These are phyloP conservation scores for Pyricularia sp. DNA, from an alignment of 2,329 filamentous ascomycete species.

Conservation along the genomic window DNA sequence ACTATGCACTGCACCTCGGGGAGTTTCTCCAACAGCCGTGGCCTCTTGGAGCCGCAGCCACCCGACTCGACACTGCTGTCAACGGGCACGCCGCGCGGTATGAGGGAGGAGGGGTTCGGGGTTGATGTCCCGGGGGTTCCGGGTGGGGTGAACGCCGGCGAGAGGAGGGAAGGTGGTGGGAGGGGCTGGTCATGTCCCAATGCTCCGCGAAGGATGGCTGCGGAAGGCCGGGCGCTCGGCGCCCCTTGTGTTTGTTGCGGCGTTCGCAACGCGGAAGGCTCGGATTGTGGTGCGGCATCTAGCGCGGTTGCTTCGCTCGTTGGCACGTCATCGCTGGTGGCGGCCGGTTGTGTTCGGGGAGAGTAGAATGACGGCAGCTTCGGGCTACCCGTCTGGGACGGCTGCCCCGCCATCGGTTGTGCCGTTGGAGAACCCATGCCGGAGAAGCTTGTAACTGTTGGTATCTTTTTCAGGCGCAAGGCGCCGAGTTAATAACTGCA, in stretches of 20 bases:
- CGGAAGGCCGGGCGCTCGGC: constrained; percentile 1
- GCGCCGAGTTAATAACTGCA: not conserved
- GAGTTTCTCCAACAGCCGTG: constrained; percentile 63
- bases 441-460: not conserved
- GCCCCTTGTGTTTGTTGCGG: constrained; percentile 9
- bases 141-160: constrained; percentile 74
- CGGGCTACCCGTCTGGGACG: constrained; percentile 3
- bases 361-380: constrained; percentile 21
- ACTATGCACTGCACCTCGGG: constrained; percentile 91
- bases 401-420: not conserved
- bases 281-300: constrained; percentile 7
- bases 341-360: constrained; percentile 13
- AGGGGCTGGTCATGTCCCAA: constrained; percentile 8
- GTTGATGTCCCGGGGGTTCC: constrained; percentile 51
- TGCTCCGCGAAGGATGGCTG: constrained; percentile 10
- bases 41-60: constrained; percentile 54
- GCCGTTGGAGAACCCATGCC: not conserved
- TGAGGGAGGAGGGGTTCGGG: constrained; percentile 23
- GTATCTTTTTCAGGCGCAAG: not conserved
- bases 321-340: constrained; percentile 11
- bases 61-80: constrained; percentile 49
- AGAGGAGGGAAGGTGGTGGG: constrained; percentile 65
- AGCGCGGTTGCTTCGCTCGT: not conserved
- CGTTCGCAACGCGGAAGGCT: constrained; percentile 5
- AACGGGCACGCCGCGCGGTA: constrained; percentile 45